Conservation (phyloP, 2,329 filamentous ascomycete species). For the Cladobotryum mycophilum region DNA sequence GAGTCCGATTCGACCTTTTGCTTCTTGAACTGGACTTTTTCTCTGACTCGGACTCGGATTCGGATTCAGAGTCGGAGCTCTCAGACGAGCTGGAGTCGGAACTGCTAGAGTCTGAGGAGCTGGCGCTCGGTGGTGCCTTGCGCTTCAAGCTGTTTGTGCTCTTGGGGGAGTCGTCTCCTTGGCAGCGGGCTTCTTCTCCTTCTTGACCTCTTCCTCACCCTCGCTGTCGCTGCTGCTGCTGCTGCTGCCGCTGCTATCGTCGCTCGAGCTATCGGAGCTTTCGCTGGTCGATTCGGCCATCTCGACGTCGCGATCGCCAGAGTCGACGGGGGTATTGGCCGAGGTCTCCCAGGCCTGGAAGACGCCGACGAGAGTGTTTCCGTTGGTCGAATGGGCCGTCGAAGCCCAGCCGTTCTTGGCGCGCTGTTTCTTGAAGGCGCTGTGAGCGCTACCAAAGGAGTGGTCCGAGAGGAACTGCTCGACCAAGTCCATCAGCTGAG, state of each 20-base stretch:
- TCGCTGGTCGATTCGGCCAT: conserved; percentile 11
- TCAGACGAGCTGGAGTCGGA: conserved; percentile 27
- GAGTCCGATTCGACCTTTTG: conserved; percentile 30
- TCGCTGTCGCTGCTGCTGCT: conserved; percentile 19
- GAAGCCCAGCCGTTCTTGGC: conserved; percentile 45
- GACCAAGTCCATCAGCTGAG: conserved; percentile 60
- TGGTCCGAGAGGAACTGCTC: conserved; percentile 60
- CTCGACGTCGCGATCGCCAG: conserved; percentile 18
- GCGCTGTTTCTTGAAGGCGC: conserved; percentile 58
- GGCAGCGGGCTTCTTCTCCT: conserved; percentile 14
- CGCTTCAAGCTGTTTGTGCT: conserved; percentile 31
- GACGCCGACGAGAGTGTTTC: conserved; percentile 40
- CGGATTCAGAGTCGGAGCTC: conserved; percentile 36
- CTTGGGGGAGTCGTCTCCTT: conserved; percentile 16
- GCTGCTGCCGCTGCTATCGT: conserved; percentile 18
- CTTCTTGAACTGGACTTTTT: conserved; percentile 49
- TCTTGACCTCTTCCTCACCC: conserved; percentile 13
- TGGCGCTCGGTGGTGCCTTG: conserved; percentile 30
- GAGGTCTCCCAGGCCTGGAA: conserved; percentile 44
- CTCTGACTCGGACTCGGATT: background rate
- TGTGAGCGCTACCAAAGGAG: conserved; percentile 55
- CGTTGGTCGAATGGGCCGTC: conserved; percentile 15
- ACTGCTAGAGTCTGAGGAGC: conserved; percentile 26
- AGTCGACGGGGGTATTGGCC: conserved; percentile 14
- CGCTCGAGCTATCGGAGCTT: conserved; percentile 29